Conservation (phyloP, 1,284 basidiomycete genomes). For the Rhodotorula sp. region DNA sequence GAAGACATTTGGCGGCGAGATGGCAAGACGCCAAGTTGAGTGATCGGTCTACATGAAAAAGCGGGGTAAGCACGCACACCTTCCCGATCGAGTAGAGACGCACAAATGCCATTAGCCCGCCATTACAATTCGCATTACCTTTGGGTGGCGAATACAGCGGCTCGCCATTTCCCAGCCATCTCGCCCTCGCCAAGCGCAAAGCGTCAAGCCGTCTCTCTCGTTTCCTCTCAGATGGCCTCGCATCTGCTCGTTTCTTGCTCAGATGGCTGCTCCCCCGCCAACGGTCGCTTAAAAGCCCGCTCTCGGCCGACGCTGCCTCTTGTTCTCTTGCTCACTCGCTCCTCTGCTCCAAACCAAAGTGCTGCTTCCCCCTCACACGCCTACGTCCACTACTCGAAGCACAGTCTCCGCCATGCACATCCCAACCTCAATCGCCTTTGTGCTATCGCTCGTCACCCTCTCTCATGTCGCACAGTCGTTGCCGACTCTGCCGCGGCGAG, state of each 20-base stretch:
- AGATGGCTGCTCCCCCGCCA: constrained; percentile 1
- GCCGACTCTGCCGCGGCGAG: constrained; percentile 11
- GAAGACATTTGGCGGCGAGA: neutral
- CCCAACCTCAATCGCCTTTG: constrained; percentile 14
- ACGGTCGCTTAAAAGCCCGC: constrained; percentile 3
- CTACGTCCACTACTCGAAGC: neutral
- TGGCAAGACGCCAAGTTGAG: constrained; percentile 1
- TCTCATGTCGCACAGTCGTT: neutral
- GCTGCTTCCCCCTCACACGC: neutral
- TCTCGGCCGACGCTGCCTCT: constrained; percentile 1
- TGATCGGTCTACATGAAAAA: neutral
- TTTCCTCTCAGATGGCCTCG: neutral
- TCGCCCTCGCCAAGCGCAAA: neutral
- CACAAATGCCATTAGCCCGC: neutral
- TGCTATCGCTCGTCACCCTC: constrained; percentile 12
- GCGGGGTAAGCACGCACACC: too few relatives aligned
- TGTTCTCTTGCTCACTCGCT: neutral
- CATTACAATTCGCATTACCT: too few relatives aligned
- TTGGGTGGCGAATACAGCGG: too few relatives aligned
- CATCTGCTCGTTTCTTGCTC: neutral
- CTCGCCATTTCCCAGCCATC: neutral
- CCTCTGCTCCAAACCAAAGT: neutral
- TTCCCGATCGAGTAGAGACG: too few relatives aligned
- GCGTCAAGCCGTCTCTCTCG: constrained; percentile 5
- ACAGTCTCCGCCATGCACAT: constrained; percentile 18